Conservation (phyloP, 1,284 basidiomycete species). For the Ustilago nuda region DNA sequence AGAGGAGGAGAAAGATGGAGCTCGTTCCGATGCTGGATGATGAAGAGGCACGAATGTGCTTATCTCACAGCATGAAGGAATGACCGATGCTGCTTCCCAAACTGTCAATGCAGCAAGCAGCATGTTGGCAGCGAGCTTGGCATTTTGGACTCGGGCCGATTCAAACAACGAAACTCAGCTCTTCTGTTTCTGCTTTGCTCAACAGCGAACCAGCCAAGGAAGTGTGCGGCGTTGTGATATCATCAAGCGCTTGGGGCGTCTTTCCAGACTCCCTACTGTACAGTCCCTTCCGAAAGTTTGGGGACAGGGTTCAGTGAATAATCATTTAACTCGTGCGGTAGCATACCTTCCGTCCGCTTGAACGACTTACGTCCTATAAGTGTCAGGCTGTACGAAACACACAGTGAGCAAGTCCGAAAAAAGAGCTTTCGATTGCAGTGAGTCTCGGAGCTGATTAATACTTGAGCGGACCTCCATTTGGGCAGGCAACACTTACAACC, state of each 20-base stretch:
- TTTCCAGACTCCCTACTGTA: too few relatives aligned
- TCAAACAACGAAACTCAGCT: not conserved
- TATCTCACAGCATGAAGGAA: conserved; percentile 2
- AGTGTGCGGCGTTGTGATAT: conserved; percentile 5
- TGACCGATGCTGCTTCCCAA: conserved; percentile 13
- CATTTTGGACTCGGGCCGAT: not conserved
- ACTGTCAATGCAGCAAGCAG: not conserved
- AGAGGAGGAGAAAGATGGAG: not conserved
- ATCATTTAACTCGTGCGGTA: too few relatives aligned
- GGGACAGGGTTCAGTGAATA: too few relatives aligned
- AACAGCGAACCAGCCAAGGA: not conserved
- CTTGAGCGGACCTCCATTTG: conserved; percentile 16
- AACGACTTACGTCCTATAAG: too few relatives aligned
- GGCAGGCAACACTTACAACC: conserved; percentile 54
- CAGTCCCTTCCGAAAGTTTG: too few relatives aligned
- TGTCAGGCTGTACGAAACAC: too few relatives aligned
- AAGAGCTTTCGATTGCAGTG: too few relatives aligned
- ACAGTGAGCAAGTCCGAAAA: too few relatives aligned
- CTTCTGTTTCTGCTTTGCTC: not conserved
- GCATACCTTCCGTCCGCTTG: too few relatives aligned
- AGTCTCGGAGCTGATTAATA: too few relatives aligned
- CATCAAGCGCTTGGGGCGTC: conserved; percentile 7
- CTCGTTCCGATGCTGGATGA: not conserved
- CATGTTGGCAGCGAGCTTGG: not conserved
- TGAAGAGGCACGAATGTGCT: not conserved